Conservation (phyloP, 1,139 yeast genomes). For the Blastobotrys apis region DNA sequence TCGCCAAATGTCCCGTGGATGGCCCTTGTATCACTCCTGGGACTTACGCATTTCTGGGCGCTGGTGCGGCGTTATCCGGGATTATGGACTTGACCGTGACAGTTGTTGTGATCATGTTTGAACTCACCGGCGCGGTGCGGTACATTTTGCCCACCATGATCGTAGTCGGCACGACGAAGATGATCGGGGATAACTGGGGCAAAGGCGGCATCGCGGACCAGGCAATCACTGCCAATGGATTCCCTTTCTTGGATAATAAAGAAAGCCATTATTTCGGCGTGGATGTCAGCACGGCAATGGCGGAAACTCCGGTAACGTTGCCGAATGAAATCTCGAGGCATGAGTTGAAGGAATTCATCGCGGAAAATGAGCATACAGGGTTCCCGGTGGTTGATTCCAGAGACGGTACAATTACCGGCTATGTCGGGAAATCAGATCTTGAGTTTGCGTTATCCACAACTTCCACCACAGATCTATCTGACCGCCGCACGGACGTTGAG, state of each 20-base stretch:
- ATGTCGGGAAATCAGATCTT: conserved; percentile 36
- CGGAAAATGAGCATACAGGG: conserved; percentile 54
- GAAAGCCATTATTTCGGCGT: conserved; percentile 58
- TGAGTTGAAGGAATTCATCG: conserved; percentile 6
- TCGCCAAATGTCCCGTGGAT: conserved; percentile 42
- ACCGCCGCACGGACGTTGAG: too few species aligned
- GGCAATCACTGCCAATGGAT: conserved; percentile 83
- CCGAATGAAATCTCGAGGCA: conserved; percentile 5
- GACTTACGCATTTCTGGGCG: conserved; percentile 92
- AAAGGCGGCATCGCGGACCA: conserved; percentile 91
- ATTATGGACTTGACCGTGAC: conserved; percentile 90
- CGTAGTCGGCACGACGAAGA: conserved; percentile 85
- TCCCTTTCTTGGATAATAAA: conserved; percentile 76
- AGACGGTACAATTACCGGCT: conserved; percentile 30
- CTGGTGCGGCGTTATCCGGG: conserved; percentile 93
- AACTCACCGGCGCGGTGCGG: conserved; percentile 89
- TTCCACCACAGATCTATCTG: not conserved
- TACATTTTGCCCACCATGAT: conserved; percentile 96
- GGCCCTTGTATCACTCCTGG: conserved; percentile 79
- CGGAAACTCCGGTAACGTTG: conserved; percentile 41
- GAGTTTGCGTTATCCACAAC: conserved; percentile 14
- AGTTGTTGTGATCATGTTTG: conserved; percentile 97
- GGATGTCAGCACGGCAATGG: conserved; percentile 64
- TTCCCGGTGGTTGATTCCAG: conserved; percentile 21
- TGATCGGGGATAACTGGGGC: conserved; percentile 72